Base-by-base conservation (phyloP, 1,139 yeast genomes). In the Lodderomyces margitis region DNA sequence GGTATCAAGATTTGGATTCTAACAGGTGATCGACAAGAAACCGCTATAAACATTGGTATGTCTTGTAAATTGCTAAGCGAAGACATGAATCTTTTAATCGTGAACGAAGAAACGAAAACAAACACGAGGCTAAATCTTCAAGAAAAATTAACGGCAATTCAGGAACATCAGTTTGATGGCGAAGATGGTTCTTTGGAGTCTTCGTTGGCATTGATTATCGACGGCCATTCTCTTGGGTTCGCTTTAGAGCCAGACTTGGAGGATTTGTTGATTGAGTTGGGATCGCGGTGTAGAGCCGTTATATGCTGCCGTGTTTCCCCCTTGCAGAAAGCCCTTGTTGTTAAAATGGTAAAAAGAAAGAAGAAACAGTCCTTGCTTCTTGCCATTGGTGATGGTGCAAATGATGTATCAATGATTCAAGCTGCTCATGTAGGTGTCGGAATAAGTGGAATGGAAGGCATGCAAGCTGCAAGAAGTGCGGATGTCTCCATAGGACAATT, bases 1-100 rank as follows among this genome's bases (percentile, higher is more conserved):
- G 98, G 98, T 12, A 89, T 94, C 52, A 92, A 89, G 59, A 78
- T 94, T 17, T 94, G 98, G 99, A 97, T 94, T 24, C 72, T 94
- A 44, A 94, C 99, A 8, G 99, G 99, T 53, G 99, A 94, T 60
- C 78, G 96, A 58, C 98, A 92, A 61, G 99, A 94, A 63, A 94
- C 99, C n/a, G 99, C 98, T 1, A 87, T 94, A 49, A 94, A 94
- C 59, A 92, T 94, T 59, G 99, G 98, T 48, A 89, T 92, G 97
- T 87, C 96, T 52, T 94, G 98, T 70, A 88, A 87, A 56, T 71
- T 94, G 41, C 68, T 94, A 39, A 84, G 95, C 59, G 98, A 94
- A 61, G 98, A 94, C 57, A 94, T 94, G 99, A 89, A 88, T 54
- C 66, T 94, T 48, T 71, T 94, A 53, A 82, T 92, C 46, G 82